Base-by-base conservation (phyloP, 2,329 filamentous ascomycete species). In the Aspergillus eucalypticola region DNA sequence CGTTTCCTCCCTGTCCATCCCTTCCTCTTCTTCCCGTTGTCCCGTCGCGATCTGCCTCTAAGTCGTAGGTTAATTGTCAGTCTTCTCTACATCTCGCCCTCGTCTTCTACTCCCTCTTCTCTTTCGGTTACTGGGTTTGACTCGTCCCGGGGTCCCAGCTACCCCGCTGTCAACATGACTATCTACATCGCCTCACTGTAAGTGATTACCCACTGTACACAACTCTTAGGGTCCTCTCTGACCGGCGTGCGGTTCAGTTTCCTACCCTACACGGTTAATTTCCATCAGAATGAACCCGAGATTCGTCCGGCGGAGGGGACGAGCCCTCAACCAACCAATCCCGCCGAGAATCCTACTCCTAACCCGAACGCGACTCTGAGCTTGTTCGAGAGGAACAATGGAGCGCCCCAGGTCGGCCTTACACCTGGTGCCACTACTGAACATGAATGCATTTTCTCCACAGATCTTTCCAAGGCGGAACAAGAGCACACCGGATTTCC, bases 251-350 rank as follows among this genome's bases (percentile, higher is more conserved):
- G n/a, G 25, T 23, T 3, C 54, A 96, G 93, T 59, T 96, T 96
- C 74, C 85, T 97, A 38, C 94, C 94, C 35, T 93, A 96, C 75
- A 98, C 94, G 42, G 83, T 96, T 71, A 88, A 96, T 76, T 98
- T 98, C 76, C 88, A 88, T 67, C 82, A 90, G 59, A 85, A 76
- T 49, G 69, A 71, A 19, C 63, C 66, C 25, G 68, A 69, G 55
- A 61, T 69, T 62, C 59, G 82, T 81, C 32, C 79, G 81, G 54
- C 78, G 76, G 39, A 55, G 25, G 60, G 78, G 72, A 63, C 72
- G 69, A 65, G 73, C 54, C 59, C 62, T 23, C 73, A 54, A 65
- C 71, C 64, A 50, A 58, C 62, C n/a, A 66, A 65, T 53, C 50
- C 65, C 56, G 57, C 50, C 65, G 60, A 72, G 67, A 69, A 68